phyloP scores from a whole-genome alignment of 495 filamentous ascomycete species.

The Aspergillus hancockii region DNA sequence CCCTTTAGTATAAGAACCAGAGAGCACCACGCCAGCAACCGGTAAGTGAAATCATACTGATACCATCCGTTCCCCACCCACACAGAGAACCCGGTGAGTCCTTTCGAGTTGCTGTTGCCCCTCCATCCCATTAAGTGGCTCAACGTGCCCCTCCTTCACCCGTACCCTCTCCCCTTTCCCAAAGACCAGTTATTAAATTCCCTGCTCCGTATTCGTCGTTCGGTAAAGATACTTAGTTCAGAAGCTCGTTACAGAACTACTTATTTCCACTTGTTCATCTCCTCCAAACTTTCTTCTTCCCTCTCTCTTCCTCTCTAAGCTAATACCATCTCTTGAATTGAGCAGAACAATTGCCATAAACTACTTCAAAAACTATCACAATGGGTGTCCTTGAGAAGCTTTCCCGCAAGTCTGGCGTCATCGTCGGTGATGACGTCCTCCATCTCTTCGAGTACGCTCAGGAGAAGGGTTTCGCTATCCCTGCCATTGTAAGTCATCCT shows the following conservation, averaged over 20 bases:
- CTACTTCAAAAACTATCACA: conserved; percentile 30
- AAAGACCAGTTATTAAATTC: conserved; percentile 10
- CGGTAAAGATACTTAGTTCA: conserved; percentile 24
- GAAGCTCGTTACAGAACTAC: conserved; percentile 11
- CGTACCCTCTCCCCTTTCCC: conserved; percentile 10
- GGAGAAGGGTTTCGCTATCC: conserved; percentile 84
- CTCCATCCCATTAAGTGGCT: conserved; percentile 17
- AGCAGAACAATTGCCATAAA: background rate
- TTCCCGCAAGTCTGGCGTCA: conserved; percentile 78
- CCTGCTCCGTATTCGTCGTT: conserved; percentile 30
- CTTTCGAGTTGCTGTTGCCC: conserved; percentile 17
- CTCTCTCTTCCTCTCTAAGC: conserved; percentile 11
- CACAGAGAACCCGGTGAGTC: conserved; percentile 30
- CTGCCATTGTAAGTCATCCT: conserved; percentile 71
- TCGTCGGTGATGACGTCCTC: conserved; percentile 80
- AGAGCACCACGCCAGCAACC: conserved; percentile 10
- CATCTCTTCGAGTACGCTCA: conserved; percentile 83
- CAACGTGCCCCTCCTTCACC: conserved; percentile 26
- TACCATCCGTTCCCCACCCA: conserved; percentile 30
- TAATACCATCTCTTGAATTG: conserved; percentile 4
- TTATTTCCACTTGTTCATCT: conserved; percentile 16
- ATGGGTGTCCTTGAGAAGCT: conserved; percentile 70
- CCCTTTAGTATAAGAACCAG: background rate
- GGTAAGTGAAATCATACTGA: conserved; percentile 30
- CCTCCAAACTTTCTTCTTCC: conserved; percentile 9